Conservation (phyloP, 176 grass and related monocot species). For the Avena sativa region DNA sequence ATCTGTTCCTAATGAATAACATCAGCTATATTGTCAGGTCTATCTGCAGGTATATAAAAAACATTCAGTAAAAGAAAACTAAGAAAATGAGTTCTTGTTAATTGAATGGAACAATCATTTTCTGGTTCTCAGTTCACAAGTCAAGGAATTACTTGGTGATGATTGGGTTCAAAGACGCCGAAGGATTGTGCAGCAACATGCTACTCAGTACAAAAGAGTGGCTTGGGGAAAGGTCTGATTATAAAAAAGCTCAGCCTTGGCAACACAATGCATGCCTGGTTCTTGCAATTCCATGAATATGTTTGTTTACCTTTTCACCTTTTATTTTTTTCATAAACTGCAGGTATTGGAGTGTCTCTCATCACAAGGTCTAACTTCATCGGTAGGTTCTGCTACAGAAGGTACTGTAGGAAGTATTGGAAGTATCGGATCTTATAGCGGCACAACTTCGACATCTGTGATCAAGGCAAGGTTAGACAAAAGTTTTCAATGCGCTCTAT, state of each 20-base stretch:
- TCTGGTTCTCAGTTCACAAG: slow-evolving; percentile 56
- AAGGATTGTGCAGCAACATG: slow-evolving; percentile 72
- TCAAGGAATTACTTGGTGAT: slow-evolving; percentile 64
- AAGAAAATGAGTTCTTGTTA: background rate
- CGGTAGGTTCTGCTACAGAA: slow-evolving; percentile 42
- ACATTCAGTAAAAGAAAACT: background rate
- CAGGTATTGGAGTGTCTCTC: slow-evolving; percentile 70
- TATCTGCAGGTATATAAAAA: slow-evolving; percentile 59
- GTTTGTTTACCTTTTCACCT: slow-evolving; percentile 2
- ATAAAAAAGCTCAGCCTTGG: slow-evolving; percentile 18
- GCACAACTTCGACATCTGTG: slow-evolving; percentile 37
- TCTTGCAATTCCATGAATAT: background rate
- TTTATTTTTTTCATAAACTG: background rate
- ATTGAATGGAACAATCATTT: slow-evolving; percentile 32
- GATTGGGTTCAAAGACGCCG: slow-evolving; percentile 75
- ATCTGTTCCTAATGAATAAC: slow-evolving; percentile 86
- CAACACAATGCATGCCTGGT: background rate
- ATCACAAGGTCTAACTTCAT: slow-evolving; percentile 56
- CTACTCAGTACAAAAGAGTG: slow-evolving; percentile 65
- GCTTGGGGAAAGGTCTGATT: slow-evolving; percentile 74
- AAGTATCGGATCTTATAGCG: slow-evolving; percentile 37
- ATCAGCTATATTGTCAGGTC: slow-evolving; percentile 73
- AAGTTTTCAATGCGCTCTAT: background rate
- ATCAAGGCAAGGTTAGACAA: slow-evolving; percentile 49
- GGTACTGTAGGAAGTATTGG: slow-evolving; percentile 36